Evolutionary conservation across 1,284 basidiomycete genomes (phyloP).

Genomic region (Boletellus sp.): DNA sequence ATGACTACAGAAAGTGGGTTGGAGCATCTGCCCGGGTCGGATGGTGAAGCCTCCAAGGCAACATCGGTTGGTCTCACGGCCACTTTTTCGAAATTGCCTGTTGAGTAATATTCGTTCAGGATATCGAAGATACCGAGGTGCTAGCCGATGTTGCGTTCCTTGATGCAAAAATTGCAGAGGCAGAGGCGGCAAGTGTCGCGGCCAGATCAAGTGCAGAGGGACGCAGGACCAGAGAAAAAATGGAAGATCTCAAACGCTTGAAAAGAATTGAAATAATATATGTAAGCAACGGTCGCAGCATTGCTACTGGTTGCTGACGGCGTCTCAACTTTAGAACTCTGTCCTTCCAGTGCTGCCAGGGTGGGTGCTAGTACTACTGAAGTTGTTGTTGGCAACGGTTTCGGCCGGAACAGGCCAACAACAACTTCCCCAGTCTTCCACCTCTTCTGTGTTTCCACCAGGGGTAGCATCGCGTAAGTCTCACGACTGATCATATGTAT

Average conservation of each 20-base stretch:
- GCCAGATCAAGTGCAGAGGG: conserved; percentile 54
- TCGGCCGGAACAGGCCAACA: conserved; percentile 67
- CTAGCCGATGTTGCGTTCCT: conserved; percentile 67
- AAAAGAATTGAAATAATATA: conserved; percentile 90
- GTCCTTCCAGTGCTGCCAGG: conserved; percentile 80
- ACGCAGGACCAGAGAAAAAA: conserved; percentile 64
- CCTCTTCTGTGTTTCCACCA: conserved; percentile 64
- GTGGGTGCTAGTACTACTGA: conserved; percentile 87
- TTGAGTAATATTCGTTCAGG: conserved; percentile 33
- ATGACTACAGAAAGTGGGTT: conserved; percentile 92
- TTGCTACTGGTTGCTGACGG: conserved; percentile 4
- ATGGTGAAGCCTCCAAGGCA: conserved; percentile 48
- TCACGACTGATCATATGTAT: not conserved
- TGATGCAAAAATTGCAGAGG: conserved; percentile 68
- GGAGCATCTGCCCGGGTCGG: conserved; percentile 69
- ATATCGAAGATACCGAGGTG: conserved; percentile 57
- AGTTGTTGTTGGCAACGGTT: conserved; percentile 84
- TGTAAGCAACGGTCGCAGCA: conserved; percentile 45
- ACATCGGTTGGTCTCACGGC: conserved; percentile 32
- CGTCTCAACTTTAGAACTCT: conserved; percentile 48
- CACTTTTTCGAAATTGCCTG: conserved; percentile 4
- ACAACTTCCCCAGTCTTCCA: conserved; percentile 54
- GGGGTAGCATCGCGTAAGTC: conserved; percentile 66
- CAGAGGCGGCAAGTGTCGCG: conserved; percentile 54
- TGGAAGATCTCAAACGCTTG: conserved; percentile 77